These are phyloP conservation scores for Phellopilus nigrolimitatus DNA, from an alignment of 1,284 basidiomycete species.

Conservation along the genomic window DNA sequence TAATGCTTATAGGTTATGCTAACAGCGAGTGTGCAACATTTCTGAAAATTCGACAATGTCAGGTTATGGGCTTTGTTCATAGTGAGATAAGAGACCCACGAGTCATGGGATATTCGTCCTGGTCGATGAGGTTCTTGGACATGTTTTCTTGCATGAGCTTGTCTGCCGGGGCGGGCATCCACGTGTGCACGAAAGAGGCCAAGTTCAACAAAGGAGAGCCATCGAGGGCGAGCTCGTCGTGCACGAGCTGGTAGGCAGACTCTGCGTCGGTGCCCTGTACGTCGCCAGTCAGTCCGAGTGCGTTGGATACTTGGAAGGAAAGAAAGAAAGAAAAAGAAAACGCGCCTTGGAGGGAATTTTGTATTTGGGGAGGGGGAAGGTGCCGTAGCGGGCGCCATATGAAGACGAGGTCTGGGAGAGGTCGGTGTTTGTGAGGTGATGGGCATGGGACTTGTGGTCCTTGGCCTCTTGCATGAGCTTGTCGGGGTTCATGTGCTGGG, in stretches of 20 bases:
- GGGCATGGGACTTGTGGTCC: constrained; percentile 36
- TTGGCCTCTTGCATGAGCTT: constrained; percentile 51
- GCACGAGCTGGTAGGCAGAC: constrained; percentile 75
- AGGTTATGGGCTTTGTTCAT: constrained; percentile 1
- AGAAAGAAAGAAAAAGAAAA: too few species aligned
- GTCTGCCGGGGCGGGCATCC: constrained; percentile 59
- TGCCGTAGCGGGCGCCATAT: constrained; percentile 65
- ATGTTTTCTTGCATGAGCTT: constrained; percentile 81
- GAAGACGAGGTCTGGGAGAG: constrained; percentile 35
- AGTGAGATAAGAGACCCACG: constrained; percentile 38
- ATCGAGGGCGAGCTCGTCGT: constrained; percentile 80
- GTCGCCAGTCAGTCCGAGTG: too few species aligned
- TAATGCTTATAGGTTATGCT: constrained; percentile 24
- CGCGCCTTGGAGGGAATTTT: constrained; percentile 52
- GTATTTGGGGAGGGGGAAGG: constrained; percentile 62
- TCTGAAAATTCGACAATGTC: constrained; percentile 34
- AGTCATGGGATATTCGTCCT: constrained; percentile 88
- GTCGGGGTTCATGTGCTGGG: constrained; percentile 62
- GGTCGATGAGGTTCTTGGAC: constrained; percentile 86
- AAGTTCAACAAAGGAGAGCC: constrained; percentile 79
- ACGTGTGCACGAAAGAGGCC: constrained; percentile 68
- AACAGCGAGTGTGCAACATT: constrained; percentile 74
- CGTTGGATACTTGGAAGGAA: too few species aligned
- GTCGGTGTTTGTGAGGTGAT: constrained; percentile 33
- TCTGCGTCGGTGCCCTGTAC: constrained; percentile 54